Percentiles rank a stretch among this genome's conserved stretches.
phyloP scores from a whole-genome alignment of 345 rosid genomes.

The Erodium maritimum region DNA sequence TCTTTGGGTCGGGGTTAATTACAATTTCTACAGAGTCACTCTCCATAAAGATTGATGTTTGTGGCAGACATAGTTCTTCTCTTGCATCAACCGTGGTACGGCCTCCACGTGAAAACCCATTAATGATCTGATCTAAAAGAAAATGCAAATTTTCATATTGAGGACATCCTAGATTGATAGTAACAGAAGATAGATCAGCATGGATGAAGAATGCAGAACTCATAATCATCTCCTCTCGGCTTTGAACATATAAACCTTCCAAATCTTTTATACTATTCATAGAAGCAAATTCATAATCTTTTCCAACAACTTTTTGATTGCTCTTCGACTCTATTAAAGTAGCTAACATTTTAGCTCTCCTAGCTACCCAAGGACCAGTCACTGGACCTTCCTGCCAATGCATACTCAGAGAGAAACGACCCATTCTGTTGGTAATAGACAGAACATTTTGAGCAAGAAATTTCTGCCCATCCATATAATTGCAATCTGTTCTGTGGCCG shows the following conservation, averaged over 20 bases:
- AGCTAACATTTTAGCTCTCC: constrained; percentile 67
- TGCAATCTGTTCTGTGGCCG: constrained; percentile 18
- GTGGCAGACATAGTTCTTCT: constrained; percentile 26
- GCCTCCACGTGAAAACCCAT: constrained; percentile 27
- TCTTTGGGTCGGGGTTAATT: constrained; percentile 46
- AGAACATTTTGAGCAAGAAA: constrained; percentile 44
- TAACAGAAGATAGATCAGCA: constrained; percentile 36
- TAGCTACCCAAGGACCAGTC: constrained; percentile 56
- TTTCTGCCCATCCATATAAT: constrained; percentile 18
- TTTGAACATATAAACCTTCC: constrained; percentile 40
- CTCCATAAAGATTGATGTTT: constrained; percentile 56
- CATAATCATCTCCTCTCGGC: constrained; percentile 46
- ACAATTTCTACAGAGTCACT: constrained; percentile 63
- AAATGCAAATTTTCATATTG: constrained; percentile 30
- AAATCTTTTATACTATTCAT: constrained; percentile 40
- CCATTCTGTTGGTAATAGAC: constrained; percentile 31
- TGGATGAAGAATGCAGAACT: constrained; percentile 57
- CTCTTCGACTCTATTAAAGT: constrained; percentile 40
- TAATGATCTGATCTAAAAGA: constrained; percentile 41
- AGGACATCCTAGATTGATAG: constrained; percentile 32
- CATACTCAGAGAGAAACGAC: constrained; percentile 47
- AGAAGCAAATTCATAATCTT: constrained; percentile 62
- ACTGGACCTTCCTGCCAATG: constrained; percentile 63
- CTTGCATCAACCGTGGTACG: constrained; percentile 15
- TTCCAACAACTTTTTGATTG: constrained; percentile 29